phyloP scores from a whole-genome alignment of 78 protist genomes.

The Polysphondylium violaceum region DNA sequence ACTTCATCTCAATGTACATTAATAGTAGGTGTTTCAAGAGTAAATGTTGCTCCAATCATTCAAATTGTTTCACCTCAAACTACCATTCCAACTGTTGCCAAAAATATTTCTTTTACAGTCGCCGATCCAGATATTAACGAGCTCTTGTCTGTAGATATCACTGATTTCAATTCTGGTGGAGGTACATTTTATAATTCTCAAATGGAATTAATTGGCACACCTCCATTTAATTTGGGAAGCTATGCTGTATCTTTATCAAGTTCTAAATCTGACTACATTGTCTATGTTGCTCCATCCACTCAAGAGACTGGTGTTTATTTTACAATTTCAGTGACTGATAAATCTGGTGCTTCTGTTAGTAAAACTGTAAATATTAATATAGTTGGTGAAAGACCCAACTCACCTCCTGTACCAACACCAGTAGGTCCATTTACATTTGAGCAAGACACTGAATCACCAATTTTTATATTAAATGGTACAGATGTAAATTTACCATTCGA shows the following conservation, averaged over 20 bases:
- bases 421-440: neutral
- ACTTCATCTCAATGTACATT: neutral
- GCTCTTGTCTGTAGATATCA: neutral
- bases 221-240: slow-evolving; percentile 11
- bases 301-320: neutral
- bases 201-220: too few species aligned
- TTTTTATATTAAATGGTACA: slow-evolving; percentile 12
- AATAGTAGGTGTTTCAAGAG: neutral
- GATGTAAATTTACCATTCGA: neutral
- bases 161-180: neutral
- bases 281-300: neutral
- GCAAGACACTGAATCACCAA: neutral
- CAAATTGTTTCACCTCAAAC: neutral
- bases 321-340: slow-evolving; percentile 22
- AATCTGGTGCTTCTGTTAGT: neutral
- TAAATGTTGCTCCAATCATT: neutral
- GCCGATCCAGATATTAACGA: neutral
- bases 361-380: slow-evolving; percentile 10
- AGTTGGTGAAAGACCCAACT: slow-evolving; percentile 23
- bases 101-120: neutral
- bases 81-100: neutral
- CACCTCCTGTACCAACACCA: neutral
- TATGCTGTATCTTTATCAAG: neutral
- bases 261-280: neutral
- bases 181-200: too few species aligned